Base-by-base conservation (phyloP, 805 yeast genomes). In the Saccharomycopsis babjevae region DNA sequence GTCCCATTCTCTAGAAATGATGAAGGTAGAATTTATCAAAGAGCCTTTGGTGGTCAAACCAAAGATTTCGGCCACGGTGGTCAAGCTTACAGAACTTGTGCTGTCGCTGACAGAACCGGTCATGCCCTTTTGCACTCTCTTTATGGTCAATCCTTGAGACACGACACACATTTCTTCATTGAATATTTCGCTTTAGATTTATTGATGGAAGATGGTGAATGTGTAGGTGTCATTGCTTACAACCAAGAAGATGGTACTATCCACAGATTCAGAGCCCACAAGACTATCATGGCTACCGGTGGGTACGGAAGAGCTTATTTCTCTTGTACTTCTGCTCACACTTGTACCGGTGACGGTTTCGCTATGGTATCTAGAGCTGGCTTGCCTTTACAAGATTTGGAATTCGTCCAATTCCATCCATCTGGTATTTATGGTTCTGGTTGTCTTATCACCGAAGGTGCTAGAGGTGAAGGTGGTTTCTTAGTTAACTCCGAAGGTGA, bases 401-500 rank as follows among this genome's bases (percentile, higher is more conserved):
- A 93, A 79, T 93, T 93, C 73, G 92, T 93, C 65, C 99, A 93
- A 79, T 93, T 93, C 90, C 99, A 93, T 77, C 99, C 99, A 61
- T 91, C 98, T 30, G 99, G 99, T 83, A 94, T 93, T 76, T 93
- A 93, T 76, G 99, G 99, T 63, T 90, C 98, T 50, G 99, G 99
- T 67, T 94, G 98, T 81, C 80, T 93, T 79, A 94, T 94, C 75
- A 94, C 99, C 61, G 99, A 94, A 79, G 99, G 99, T 79, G 96
- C 97, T 68, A 88, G 99, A 82, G 99, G 99, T 83, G 99, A 94
- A 81, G 99, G 99, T 84, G 99, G 99, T 66, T 94, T 83, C 83
- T 81, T 93, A 74, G 82, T 93, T 66, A 93, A 93, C 83, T 83
- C 91, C 68, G 96, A 94, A 79, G 99, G 99, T 82, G 99, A 93